Percentiles rank a stretch among this genome's conserved stretches.
Evolutionary conservation across 2,329 filamentous ascomycete genomes (phyloP).

Genomic region (Diaporthe destruens): DNA sequence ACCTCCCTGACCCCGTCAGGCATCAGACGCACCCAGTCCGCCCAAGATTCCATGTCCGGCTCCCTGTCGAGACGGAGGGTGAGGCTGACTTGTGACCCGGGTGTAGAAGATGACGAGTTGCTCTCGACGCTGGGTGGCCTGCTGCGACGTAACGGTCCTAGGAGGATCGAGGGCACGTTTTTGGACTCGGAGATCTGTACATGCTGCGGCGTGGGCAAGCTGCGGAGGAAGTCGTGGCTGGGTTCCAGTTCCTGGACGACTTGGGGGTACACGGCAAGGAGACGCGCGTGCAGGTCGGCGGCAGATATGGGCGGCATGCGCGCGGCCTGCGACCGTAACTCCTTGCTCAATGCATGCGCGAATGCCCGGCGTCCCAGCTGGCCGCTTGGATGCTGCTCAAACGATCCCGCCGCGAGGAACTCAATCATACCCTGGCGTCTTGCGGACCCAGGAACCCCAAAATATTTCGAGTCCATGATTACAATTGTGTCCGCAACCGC

Average conservation of each 20-base stretch:
- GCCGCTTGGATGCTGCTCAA: slow-evolving; percentile 62
- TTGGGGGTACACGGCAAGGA: slow-evolving; percentile 65
- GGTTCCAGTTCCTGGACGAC: slow-evolving; percentile 63
- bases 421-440: slow-evolving; percentile 68
- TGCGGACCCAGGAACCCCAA: slow-evolving; percentile 64
- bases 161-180: slow-evolving; percentile 67
- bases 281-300: slow-evolving; percentile 65
- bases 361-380: slow-evolving; percentile 64
- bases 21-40: slow-evolving; percentile 70
- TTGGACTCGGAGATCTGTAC: slow-evolving; percentile 68
- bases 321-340: slow-evolving; percentile 61
- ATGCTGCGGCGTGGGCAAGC: slow-evolving; percentile 66
- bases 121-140: slow-evolving; percentile 47
- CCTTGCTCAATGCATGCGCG: slow-evolving; percentile 63
- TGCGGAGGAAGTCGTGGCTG: slow-evolving; percentile 61
- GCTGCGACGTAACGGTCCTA: slow-evolving; percentile 60
- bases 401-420: slow-evolving; percentile 67
- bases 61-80: slow-evolving; percentile 65
- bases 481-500: slow-evolving; percentile 68
- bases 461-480: slow-evolving; percentile 71
- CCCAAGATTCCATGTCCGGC: slow-evolving; percentile 66
- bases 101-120: slow-evolving; percentile 7
- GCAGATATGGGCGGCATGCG: slow-evolving; percentile 57
- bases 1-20: slow-evolving; percentile 68
- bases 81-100: slow-evolving; percentile 61